Percentiles rank a stretch among this genome's conserved stretches.
Conservation (phyloP, 176 grass and related monocot species). For the Sorghum bicolor region DNA sequence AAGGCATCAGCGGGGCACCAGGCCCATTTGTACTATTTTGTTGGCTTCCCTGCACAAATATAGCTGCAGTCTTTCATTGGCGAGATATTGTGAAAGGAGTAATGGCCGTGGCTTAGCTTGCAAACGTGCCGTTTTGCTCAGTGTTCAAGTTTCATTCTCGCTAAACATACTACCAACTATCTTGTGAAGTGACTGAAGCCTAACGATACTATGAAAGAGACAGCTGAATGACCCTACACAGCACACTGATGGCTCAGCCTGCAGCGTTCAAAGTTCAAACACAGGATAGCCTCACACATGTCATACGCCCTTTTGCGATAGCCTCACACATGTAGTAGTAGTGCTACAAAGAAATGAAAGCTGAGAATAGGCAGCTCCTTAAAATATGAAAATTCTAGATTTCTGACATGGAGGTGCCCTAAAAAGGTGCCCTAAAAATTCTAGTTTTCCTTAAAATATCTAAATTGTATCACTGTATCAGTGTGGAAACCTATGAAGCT, state of each 20-base stretch:
- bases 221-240: conserved; percentile 15
- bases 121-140: conserved; percentile 10
- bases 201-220: conserved; percentile 34
- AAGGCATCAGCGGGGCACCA: conserved; percentile 32
- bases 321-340: background rate
- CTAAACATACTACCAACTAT: background rate
- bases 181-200: conserved; percentile 18
- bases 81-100: background rate
- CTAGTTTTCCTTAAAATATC: too few species aligned
- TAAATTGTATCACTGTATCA: background rate
- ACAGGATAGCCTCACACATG: background rate
- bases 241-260: background rate
- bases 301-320: background rate
- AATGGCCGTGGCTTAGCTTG: conserved; percentile 9
- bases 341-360: background rate
- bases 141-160: background rate
- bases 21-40: conserved; percentile 58
- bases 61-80: background rate
- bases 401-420: background rate
- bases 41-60: conserved; percentile 26
- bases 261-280: background rate
- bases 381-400: background rate
- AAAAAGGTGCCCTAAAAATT: too few species aligned
- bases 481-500: background rate
- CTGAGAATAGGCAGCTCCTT: background rate